Evolutionary conservation across 1,284 basidiomycete species (phyloP).

Genomic region (Exsudoporus floridanus): DNA sequence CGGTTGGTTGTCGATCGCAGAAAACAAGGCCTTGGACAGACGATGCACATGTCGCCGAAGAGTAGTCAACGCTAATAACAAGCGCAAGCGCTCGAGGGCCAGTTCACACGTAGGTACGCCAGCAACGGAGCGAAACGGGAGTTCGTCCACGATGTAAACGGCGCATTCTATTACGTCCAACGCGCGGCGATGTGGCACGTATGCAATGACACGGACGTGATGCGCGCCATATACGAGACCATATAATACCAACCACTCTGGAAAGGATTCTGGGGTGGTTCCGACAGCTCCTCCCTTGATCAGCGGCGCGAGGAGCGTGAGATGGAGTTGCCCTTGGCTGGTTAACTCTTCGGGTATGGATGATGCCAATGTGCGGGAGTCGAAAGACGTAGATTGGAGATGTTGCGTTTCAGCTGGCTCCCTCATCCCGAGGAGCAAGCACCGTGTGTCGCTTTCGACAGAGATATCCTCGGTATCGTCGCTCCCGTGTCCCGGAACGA

Average conservation of each 20-base stretch:
- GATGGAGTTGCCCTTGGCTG: slow-evolving; percentile 13
- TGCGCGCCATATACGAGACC: slow-evolving; percentile 23
- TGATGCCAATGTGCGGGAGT: background rate
- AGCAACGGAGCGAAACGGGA: slow-evolving; percentile 10
- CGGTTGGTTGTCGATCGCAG: background rate
- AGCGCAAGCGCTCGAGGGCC: slow-evolving; percentile 19
- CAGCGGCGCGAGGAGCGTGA: slow-evolving; percentile 16
- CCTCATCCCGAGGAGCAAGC: slow-evolving; percentile 24
- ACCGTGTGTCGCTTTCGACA: background rate
- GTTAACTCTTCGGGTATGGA: slow-evolving; percentile 20
- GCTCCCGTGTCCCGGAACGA: slow-evolving; percentile 6
- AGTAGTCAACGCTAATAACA: slow-evolving; percentile 18
- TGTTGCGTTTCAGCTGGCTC: background rate
- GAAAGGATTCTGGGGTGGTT: slow-evolving; percentile 8
- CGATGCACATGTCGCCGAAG: slow-evolving; percentile 22
- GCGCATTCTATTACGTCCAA: slow-evolving; percentile 10
- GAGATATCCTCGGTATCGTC: background rate
- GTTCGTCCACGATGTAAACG: slow-evolving; percentile 23
- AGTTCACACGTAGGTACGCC: slow-evolving; percentile 10
- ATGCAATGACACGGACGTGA: slow-evolving; percentile 23
- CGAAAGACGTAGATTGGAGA: background rate
- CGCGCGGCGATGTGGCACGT: slow-evolving; percentile 14
- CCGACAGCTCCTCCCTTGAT: background rate
- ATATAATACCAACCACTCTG: slow-evolving; percentile 33
- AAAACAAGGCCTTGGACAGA: slow-evolving; percentile 17